A percentile compares a stretch with the other conserved stretches of the same genome.
phyloP scores from a whole-genome alignment of 2,329 filamentous ascomycete genomes.

The Talaromyces sp. region DNA sequence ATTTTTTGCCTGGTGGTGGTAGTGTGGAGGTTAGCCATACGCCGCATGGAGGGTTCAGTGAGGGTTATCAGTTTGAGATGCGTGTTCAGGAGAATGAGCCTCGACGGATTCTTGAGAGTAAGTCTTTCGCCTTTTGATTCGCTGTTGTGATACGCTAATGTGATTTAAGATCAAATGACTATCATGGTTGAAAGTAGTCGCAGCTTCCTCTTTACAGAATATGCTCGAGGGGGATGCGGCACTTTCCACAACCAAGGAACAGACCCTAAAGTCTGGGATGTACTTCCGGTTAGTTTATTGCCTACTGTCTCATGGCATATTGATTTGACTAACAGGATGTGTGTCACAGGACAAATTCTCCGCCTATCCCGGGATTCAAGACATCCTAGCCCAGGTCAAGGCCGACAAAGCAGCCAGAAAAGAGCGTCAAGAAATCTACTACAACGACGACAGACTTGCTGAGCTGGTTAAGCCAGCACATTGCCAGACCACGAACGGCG shows the following conservation, averaged over 20 bases:
- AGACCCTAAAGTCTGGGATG: slow-evolving; percentile 31
- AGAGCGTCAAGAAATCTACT: slow-evolving; percentile 25
- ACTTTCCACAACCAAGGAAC: slow-evolving; percentile 31
- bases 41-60: slow-evolving; percentile 39
- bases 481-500: background rate
- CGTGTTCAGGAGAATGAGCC: slow-evolving; percentile 45
- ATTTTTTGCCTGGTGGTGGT: slow-evolving; percentile 31
- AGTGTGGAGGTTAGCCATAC: slow-evolving; percentile 31
- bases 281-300: slow-evolving; percentile 25
- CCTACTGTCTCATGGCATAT: background rate
- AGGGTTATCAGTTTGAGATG: slow-evolving; percentile 49
- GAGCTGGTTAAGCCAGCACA: slow-evolving; percentile 9
- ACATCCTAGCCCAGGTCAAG: slow-evolving; percentile 29
- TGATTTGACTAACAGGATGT: background rate
- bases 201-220: slow-evolving; percentile 31
- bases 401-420: slow-evolving; percentile 27
- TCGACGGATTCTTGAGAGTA: slow-evolving; percentile 44
- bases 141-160: background rate
- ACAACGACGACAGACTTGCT: slow-evolving; percentile 26
- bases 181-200: slow-evolving; percentile 34
- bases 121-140: slow-evolving; percentile 15
- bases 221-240: slow-evolving; percentile 29
- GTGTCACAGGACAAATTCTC: slow-evolving; percentile 31
- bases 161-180: slow-evolving; percentile 31
- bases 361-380: slow-evolving; percentile 29